Conservation (phyloP, 1,284 basidiomycete species). For the Coriolopsis trogii region DNA sequence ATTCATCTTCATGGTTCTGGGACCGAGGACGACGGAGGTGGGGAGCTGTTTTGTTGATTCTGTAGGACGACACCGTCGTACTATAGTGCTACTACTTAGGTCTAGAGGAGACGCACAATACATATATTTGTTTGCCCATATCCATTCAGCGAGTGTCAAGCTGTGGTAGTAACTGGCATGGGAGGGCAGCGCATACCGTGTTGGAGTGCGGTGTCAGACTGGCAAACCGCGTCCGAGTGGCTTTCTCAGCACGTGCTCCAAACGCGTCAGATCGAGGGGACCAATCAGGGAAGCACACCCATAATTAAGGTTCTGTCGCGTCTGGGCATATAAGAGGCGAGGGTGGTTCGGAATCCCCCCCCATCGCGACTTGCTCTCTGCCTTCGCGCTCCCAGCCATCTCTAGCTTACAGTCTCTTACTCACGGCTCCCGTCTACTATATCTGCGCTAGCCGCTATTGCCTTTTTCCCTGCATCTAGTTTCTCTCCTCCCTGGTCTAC, state of each 20-base stretch:
- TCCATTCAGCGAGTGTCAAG: too few relatives aligned
- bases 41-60: neutral
- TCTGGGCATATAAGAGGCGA: constrained; percentile 27
- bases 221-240: too few relatives aligned
- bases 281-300: constrained; percentile 19
- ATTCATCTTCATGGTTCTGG: constrained; percentile 5
- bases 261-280: constrained; percentile 18
- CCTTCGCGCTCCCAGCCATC: constrained; percentile 23
- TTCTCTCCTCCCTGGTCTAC: constrained; percentile 11
- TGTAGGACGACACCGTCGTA: neutral
- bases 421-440: constrained; percentile 18
- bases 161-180: too few relatives aligned
- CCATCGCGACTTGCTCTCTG: constrained; percentile 29
- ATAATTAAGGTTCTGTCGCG: constrained; percentile 29
- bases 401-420: constrained; percentile 24
- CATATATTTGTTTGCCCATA: too few relatives aligned
- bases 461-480: constrained; percentile 6
- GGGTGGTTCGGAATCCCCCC: constrained; percentile 15
- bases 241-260: constrained; percentile 21
- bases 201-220: too few relatives aligned
- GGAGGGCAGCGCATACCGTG: too few relatives aligned
- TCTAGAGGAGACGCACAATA: too few relatives aligned
- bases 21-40: neutral
- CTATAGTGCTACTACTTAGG: neutral
- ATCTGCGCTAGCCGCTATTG: constrained; percentile 31